Percentiles rank a stretch among this genome's conserved stretches.
phyloP scores from a whole-genome alignment of 2,329 filamentous ascomycete genomes.

The Botrytis galanthina region DNA sequence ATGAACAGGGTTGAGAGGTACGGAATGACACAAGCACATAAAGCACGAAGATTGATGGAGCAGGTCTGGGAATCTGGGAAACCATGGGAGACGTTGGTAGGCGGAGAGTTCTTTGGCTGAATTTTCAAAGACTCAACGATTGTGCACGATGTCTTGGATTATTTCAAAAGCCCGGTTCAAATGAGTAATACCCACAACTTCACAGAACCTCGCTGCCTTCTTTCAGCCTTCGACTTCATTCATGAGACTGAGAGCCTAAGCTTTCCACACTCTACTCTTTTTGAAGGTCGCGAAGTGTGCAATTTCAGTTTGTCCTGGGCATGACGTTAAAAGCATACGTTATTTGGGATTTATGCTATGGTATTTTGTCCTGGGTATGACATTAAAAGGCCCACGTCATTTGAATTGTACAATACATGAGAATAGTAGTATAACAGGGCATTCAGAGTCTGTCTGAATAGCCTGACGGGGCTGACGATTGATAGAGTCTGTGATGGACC shows the following conservation, averaged over 20 bases:
- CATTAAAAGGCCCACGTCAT: slow-evolving; percentile 41
- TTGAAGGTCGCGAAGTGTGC: neutral
- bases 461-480: slow-evolving; percentile 8
- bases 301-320: slow-evolving; percentile 41
- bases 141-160: neutral
- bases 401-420: neutral
- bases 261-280: too few relatives aligned
- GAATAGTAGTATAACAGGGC: slow-evolving; percentile 23
- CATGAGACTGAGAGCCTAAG: too few relatives aligned
- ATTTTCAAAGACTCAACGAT: neutral
- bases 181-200: too few relatives aligned
- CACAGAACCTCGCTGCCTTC: neutral
- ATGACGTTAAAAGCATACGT: too few relatives aligned
- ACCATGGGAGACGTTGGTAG: slow-evolving; percentile 64
- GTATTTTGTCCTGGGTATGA: slow-evolving; percentile 32
- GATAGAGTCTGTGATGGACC: neutral
- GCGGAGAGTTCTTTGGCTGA: slow-evolving; percentile 38
- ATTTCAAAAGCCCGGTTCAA: too few relatives aligned
- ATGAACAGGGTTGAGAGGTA: slow-evolving; percentile 67
- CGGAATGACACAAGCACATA: slow-evolving; percentile 71
- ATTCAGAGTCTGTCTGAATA: slow-evolving; percentile 22
- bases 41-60: slow-evolving; percentile 64
- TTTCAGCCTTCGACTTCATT: neutral
- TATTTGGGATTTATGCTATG: too few relatives aligned
- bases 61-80: slow-evolving; percentile 65